phyloP scores from a whole-genome alignment of 345 rosid species.

The Garcia nutans region DNA sequence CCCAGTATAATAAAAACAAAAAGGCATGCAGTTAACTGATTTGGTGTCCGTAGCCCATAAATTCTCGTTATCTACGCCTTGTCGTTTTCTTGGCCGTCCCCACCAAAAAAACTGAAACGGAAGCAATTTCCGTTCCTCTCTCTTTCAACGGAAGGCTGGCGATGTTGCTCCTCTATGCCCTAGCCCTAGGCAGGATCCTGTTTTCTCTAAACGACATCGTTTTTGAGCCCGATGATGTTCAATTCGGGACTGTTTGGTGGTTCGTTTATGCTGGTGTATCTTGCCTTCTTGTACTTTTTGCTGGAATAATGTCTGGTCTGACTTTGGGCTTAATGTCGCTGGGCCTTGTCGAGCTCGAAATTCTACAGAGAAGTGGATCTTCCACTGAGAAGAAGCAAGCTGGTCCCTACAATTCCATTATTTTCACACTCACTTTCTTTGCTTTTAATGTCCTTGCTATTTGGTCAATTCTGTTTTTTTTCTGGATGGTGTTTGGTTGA shows the following conservation, averaged over 20 bases:
- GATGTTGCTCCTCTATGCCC: constrained; percentile 36
- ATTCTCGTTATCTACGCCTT: neutral
- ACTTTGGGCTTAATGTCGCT: constrained; percentile 75
- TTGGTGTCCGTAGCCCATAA: neutral
- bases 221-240: constrained; percentile 53
- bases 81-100: neutral
- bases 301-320: constrained; percentile 77
- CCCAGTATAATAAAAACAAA: neutral
- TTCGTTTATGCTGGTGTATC: constrained; percentile 61
- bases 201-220: constrained; percentile 38
- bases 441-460: neutral
- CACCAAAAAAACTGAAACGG: neutral
- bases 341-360: constrained; percentile 71
- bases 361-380: constrained; percentile 62
- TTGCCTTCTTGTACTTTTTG: constrained; percentile 69
- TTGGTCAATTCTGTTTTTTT: neutral
- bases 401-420: constrained; percentile 22
- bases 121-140: neutral
- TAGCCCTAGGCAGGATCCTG: constrained; percentile 31
- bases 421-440: neutral
- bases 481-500: too few species aligned
- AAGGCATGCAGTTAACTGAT: neutral
- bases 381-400: constrained; percentile 60
- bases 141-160: neutral
- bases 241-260: constrained; percentile 58